Percentiles rank a stretch among this genome's conserved stretches.
Evolutionary conservation across 2,329 filamentous ascomycete genomes (phyloP).

Genomic region (Fusarium foetens): DNA sequence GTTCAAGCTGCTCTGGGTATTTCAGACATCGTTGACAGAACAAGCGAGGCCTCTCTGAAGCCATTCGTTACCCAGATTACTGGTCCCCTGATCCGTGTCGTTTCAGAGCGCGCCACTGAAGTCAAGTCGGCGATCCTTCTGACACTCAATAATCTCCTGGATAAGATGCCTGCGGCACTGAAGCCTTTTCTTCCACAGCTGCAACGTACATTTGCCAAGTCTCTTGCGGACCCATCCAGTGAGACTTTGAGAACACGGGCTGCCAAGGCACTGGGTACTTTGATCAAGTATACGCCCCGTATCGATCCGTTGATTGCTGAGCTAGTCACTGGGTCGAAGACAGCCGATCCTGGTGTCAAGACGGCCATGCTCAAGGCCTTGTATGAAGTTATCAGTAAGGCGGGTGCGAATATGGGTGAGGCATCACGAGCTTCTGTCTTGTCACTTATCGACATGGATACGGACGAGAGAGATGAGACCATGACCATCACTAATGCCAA

Average conservation of each 20-base stretch:
- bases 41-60: slow-evolving; percentile 86
- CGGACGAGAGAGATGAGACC: slow-evolving; percentile 76
- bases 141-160: slow-evolving; percentile 92
- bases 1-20: slow-evolving; percentile 93
- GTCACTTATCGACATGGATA: slow-evolving; percentile 85
- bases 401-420: slow-evolving; percentile 94
- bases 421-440: slow-evolving; percentile 87
- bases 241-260: slow-evolving; percentile 87
- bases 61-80: slow-evolving; percentile 98
- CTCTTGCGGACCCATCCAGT: slow-evolving; percentile 90
- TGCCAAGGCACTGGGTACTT: slow-evolving; percentile 90
- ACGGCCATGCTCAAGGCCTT: slow-evolving; percentile 97
- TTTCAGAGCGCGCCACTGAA: slow-evolving; percentile 94
- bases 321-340: slow-evolving; percentile 95
- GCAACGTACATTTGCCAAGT: slow-evolving; percentile 96
- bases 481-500: slow-evolving; percentile 93
- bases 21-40: slow-evolving; percentile 94
- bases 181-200: slow-evolving; percentile 98
- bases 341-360: slow-evolving; percentile 82
- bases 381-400: slow-evolving; percentile 96
- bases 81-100: slow-evolving; percentile 95
- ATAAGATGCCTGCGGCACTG: slow-evolving; percentile 94
- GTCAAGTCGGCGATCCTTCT: slow-evolving; percentile 95
- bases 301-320: slow-evolving; percentile 94
- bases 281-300: slow-evolving; percentile 95